phyloP scores from a whole-genome alignment of 1,284 basidiomycete species.

The Exobasidium rhododendri region DNA sequence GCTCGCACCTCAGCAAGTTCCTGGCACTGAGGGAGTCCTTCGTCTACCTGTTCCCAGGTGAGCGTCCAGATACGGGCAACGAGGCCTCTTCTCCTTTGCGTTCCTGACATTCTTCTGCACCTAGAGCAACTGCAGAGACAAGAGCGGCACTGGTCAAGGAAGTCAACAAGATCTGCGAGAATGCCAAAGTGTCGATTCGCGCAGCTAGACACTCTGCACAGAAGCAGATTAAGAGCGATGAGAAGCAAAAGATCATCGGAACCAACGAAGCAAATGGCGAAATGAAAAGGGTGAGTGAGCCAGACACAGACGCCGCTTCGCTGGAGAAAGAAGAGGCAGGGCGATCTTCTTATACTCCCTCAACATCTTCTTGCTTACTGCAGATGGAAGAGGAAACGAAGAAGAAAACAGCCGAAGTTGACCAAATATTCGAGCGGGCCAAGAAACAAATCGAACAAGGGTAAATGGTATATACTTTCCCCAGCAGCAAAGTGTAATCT shows the following conservation, averaged over 20 bases:
- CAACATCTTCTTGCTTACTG: constrained; percentile 14
- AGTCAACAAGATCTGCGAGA: constrained; percentile 47
- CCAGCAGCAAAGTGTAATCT: too few species aligned
- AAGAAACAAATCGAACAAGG: constrained; percentile 27
- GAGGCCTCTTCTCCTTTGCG: background rate
- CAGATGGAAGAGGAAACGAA: constrained; percentile 44
- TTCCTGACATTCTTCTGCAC: too few species aligned
- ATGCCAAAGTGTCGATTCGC: constrained; percentile 45
- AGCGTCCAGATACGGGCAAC: constrained; percentile 14
- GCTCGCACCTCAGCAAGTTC: constrained; percentile 40
- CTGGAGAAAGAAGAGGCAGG: background rate
- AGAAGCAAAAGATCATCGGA: constrained; percentile 44
- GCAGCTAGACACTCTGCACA: constrained; percentile 43
- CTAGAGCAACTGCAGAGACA: constrained; percentile 46
- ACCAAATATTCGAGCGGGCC: constrained; percentile 40
- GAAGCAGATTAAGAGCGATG: constrained; percentile 50
- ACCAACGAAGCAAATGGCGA: constrained; percentile 43
- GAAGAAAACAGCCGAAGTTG: constrained; percentile 32
- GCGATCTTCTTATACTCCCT: background rate
- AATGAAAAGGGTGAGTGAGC: constrained; percentile 31
- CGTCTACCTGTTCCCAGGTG: constrained; percentile 39
- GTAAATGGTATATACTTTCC: too few species aligned
- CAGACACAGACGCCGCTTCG: too few species aligned
- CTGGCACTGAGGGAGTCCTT: constrained; percentile 38
- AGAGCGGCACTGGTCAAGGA: constrained; percentile 43